Conservation (phyloP, 2,329 filamentous ascomycete genomes). For the Coniochaeta sp. region DNA sequence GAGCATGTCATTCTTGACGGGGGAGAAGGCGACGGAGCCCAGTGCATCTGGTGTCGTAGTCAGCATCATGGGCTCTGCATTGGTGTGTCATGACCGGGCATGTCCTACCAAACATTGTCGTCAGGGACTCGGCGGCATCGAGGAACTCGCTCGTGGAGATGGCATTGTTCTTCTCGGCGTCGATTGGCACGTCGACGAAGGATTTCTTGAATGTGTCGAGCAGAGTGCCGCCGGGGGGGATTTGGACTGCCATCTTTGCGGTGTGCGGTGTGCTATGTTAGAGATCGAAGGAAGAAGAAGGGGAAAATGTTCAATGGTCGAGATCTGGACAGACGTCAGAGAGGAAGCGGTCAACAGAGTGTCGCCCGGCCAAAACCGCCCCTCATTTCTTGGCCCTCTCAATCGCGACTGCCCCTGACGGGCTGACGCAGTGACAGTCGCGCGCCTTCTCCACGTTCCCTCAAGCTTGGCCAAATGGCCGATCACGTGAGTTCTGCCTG, state of each 20-base stretch:
- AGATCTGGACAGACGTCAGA: not conserved
- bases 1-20: constrained; percentile 85
- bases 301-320: not conserved
- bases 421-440: not conserved
- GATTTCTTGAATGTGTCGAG: constrained; percentile 79
- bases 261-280: constrained; percentile 6
- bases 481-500: not conserved
- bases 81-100: not conserved
- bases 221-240: constrained; percentile 67
- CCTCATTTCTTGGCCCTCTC: not conserved
- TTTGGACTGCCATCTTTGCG: constrained; percentile 42
- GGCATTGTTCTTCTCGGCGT: constrained; percentile 65
- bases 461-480: not conserved
- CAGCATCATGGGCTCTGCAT: not conserved
- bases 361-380: not conserved
- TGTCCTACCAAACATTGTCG: constrained; percentile 72
- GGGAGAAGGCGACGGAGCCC: constrained; percentile 70
- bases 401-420: not conserved
- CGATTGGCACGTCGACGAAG: constrained; percentile 76
- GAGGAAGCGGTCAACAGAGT: not conserved
- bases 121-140: constrained; percentile 80
- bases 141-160: constrained; percentile 84
- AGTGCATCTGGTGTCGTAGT: constrained; percentile 44
- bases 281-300: not conserved
- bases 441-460: not conserved